These are phyloP conservation scores for Rhodosporidiobolus odoratus DNA, from an alignment of 768 basidiomycete genomes.

Conservation along the genomic window DNA sequence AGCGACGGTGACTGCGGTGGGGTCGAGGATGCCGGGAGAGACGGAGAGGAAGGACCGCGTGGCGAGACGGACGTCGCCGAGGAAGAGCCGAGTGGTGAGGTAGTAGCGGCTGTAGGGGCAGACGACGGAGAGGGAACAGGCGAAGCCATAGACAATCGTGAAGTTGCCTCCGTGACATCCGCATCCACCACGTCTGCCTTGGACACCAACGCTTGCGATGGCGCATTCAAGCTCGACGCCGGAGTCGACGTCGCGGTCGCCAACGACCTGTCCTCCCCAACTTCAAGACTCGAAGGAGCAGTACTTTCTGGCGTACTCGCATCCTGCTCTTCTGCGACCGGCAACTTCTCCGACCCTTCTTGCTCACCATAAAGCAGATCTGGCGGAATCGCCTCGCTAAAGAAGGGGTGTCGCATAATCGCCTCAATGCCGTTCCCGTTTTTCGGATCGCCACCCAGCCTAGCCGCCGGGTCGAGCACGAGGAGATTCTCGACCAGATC, in stretches of 20 bases:
- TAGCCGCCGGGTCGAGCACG: slow-evolving; percentile 37
- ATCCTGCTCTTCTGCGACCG: not conserved
- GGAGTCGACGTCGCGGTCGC: no score
- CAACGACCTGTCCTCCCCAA: no score
- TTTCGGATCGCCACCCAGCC: slow-evolving; percentile 36
- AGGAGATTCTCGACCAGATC: slow-evolving; percentile 73
- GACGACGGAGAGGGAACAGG: not conserved
- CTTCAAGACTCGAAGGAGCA: no score
- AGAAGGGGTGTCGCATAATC: slow-evolving; percentile 40
- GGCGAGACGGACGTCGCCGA: not conserved
- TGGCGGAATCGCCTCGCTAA: slow-evolving; percentile 12
- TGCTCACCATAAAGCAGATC: not conserved
- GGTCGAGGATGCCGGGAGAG: not conserved
- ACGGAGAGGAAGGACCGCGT: not conserved
- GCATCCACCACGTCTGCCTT: no score
- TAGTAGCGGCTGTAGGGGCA: not conserved
- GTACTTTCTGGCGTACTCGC: not conserved
- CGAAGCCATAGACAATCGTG: not conserved
- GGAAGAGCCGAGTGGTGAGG: no score
- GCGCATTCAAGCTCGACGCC: no score
- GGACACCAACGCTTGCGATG: no score
- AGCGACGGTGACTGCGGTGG: not conserved
- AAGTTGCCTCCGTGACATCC: not conserved
- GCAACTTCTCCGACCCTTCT: not conserved
- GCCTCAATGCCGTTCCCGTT: slow-evolving; percentile 35